Percentiles rank a stretch among this genome's conserved stretches.
These are phyloP conservation scores for Begonia masoniana DNA, from an alignment of 306 rosid species.

Conservation along the genomic window DNA sequence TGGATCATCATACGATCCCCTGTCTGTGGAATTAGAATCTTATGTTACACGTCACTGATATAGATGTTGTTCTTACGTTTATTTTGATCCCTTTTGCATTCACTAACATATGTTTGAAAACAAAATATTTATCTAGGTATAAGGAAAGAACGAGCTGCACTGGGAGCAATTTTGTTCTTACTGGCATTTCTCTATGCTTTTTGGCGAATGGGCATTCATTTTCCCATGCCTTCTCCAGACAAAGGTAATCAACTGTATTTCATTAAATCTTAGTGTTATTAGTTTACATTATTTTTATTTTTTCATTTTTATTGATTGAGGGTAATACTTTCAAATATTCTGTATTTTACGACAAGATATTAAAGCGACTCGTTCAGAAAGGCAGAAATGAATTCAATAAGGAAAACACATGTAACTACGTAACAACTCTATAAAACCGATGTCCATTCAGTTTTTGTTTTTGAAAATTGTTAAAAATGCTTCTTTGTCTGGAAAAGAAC, in stretches of 20 bases:
- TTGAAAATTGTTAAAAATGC: too few species aligned
- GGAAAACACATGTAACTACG: too few species aligned
- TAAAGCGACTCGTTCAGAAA: too few species aligned
- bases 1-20: background rate
- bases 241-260: slow-evolving; percentile 31
- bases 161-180: slow-evolving; percentile 64
- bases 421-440: too few species aligned
- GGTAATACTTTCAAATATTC: too few species aligned
- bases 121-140: slow-evolving; percentile 25
- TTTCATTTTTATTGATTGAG: background rate
- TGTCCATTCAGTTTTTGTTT: too few species aligned
- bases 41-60: background rate
- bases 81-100: background rate
- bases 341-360: too few species aligned
- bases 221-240: slow-evolving; percentile 89
- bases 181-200: slow-evolving; percentile 78
- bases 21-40: background rate
- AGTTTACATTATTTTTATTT: background rate
- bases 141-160: slow-evolving; percentile 69
- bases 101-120: background rate
- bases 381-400: too few species aligned
- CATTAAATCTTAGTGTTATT: background rate
- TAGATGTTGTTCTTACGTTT: background rate
- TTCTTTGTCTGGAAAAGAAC: too few species aligned
- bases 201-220: slow-evolving; percentile 98